A percentile compares a stretch with the other conserved stretches of the same genome.
Conservation (phyloP, 495 filamentous ascomycete species). For the Trichodelitschia bisporula region DNA sequence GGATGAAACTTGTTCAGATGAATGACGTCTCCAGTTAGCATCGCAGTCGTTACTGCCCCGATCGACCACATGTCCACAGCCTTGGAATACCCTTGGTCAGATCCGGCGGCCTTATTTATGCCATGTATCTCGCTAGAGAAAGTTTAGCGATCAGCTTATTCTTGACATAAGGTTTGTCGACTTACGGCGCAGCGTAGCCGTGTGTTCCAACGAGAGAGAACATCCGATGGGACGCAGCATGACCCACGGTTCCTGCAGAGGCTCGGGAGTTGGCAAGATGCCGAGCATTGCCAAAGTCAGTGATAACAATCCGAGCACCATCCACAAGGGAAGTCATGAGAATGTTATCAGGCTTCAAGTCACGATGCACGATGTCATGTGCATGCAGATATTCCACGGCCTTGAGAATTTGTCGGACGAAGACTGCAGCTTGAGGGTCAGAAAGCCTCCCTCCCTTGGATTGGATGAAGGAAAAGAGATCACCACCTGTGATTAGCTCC, state of each 20-base stretch:
- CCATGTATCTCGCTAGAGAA: slow-evolving; percentile 12
- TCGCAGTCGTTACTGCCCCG: slow-evolving; percentile 23
- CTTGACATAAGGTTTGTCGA: slow-evolving; percentile 8
- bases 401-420: slow-evolving; percentile 32
- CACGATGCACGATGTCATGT: slow-evolving; percentile 32
- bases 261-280: slow-evolving; percentile 9
- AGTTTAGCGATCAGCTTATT: slow-evolving; percentile 10
- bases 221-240: slow-evolving; percentile 21
- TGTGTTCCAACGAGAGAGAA: slow-evolving; percentile 35
- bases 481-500: slow-evolving; percentile 30
- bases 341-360: slow-evolving; percentile 50
- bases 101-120: slow-evolving; percentile 9
- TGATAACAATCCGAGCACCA: slow-evolving; percentile 32
- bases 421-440: slow-evolving; percentile 27
- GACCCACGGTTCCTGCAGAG: neutral
- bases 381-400: slow-evolving; percentile 35
- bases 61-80: slow-evolving; percentile 40
- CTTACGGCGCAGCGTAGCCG: slow-evolving; percentile 52
- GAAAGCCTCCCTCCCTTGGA: slow-evolving; percentile 20
- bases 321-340: slow-evolving; percentile 25
- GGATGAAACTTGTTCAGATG: slow-evolving; percentile 13
- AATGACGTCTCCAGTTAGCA: slow-evolving; percentile 25
- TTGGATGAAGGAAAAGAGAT: slow-evolving; percentile 36
- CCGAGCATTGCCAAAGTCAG: slow-evolving; percentile 47
- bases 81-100: slow-evolving; percentile 28